These are phyloP conservation scores for Neurospora sp. DNA, from an alignment of 495 filamentous ascomycete genomes.

Conservation along the genomic window DNA sequence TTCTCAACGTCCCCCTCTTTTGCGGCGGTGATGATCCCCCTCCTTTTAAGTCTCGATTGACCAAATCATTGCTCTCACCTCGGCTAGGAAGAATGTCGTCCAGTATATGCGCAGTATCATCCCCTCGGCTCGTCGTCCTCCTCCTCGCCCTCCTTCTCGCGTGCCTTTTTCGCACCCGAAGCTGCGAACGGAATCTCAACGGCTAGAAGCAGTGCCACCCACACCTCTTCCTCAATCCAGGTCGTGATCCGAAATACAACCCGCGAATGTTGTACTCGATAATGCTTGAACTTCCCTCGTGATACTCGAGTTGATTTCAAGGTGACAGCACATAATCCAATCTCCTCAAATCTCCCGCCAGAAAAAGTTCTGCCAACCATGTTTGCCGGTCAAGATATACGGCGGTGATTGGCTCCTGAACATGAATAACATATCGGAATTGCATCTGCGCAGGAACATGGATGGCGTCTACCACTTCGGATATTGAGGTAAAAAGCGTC, in stretches of 20 bases:
- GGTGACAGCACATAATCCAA: not conserved
- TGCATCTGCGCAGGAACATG: not conserved
- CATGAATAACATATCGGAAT: not conserved
- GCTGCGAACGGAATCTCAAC: not conserved
- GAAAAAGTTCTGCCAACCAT: not conserved
- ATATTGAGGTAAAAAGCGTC: not conserved
- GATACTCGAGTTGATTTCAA: not conserved
- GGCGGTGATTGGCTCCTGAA: not conserved
- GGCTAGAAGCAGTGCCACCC: not conserved
- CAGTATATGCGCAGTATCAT: no score
- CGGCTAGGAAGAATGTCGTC: not conserved
- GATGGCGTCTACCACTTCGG: not conserved
- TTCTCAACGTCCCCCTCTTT: not conserved
- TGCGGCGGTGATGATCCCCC: not conserved
- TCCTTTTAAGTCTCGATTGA: not conserved
- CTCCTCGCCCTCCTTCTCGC: not conserved
- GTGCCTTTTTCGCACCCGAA: not conserved
- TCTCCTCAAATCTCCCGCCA: not conserved
- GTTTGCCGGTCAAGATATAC: not conserved
- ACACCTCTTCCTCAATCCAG: not conserved
- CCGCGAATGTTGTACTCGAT: not conserved
- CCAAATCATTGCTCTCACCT: not conserved
- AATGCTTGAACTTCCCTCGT: not conserved
- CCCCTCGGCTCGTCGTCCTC: not conserved
- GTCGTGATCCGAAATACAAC: not conserved